Conservation (phyloP, 2,329 filamentous ascomycete species). For the Fusarium tupiense region DNA sequence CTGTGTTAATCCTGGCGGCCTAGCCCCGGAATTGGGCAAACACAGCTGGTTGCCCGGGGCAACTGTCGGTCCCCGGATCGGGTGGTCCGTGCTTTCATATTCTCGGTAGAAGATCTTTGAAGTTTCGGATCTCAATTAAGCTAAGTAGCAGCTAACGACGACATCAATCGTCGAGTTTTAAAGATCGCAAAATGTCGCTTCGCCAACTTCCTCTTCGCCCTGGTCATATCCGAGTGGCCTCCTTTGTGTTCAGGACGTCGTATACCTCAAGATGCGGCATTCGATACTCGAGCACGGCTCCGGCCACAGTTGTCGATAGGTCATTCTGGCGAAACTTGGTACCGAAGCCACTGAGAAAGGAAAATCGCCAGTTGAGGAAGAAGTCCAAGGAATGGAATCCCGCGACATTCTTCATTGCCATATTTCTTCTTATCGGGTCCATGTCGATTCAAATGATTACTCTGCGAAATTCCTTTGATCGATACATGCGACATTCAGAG, state of each 20-base stretch:
- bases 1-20: slow-evolving; percentile 3
- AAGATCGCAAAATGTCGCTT: slow-evolving; percentile 28
- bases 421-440: slow-evolving; percentile 89
- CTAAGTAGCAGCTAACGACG: background rate
- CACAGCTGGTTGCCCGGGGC: slow-evolving; percentile 50
- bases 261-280: slow-evolving; percentile 8
- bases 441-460: slow-evolving; percentile 94
- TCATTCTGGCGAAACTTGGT: slow-evolving; percentile 77
- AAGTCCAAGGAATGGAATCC: slow-evolving; percentile 79
- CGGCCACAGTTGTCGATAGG: slow-evolving; percentile 63
- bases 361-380: slow-evolving; percentile 51
- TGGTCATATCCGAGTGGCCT: background rate
- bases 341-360: slow-evolving; percentile 70
- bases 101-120: slow-evolving; percentile 33
- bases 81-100: slow-evolving; percentile 36
- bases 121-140: background rate
- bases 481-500: slow-evolving; percentile 79
- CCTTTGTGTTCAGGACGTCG: background rate
- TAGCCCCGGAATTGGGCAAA: slow-evolving; percentile 43
- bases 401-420: slow-evolving; percentile 82
- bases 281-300: slow-evolving; percentile 50
- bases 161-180: slow-evolving; percentile 1
- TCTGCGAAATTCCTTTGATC: slow-evolving; percentile 77
- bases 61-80: slow-evolving; percentile 41
- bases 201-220: slow-evolving; percentile 11